A percentile compares a stretch with the other conserved stretches of the same genome.
These are phyloP conservation scores for Sordariomycetes sp. DNA, from an alignment of 2,329 filamentous ascomycete species.

Conservation along the genomic window DNA sequence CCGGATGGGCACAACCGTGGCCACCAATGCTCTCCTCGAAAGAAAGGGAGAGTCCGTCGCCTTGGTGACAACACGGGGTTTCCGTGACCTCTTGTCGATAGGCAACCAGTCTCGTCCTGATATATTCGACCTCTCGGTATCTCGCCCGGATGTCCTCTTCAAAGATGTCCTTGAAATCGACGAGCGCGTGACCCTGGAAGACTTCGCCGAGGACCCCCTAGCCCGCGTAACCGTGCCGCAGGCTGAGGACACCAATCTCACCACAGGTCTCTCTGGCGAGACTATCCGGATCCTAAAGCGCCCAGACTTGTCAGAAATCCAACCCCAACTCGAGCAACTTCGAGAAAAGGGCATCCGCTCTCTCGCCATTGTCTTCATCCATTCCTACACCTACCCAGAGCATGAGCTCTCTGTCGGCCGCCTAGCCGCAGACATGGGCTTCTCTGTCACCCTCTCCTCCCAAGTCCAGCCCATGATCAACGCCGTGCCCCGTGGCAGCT, in stretches of 20 bases:
- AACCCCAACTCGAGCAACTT: constrained; percentile 44
- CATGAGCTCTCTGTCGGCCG: constrained; percentile 34
- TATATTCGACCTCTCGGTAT: constrained; percentile 63
- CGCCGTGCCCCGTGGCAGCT: constrained; percentile 63
- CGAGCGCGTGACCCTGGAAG: constrained; percentile 63
- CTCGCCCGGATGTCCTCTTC: constrained; percentile 58
- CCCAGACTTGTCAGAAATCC: constrained; percentile 43
- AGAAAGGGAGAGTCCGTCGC: constrained; percentile 63
- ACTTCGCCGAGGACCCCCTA: constrained; percentile 16
- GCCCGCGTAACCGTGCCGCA: too few relatives aligned
- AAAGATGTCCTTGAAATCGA: constrained; percentile 63
- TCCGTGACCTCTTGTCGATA: constrained; percentile 61
- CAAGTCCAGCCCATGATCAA: constrained; percentile 59
- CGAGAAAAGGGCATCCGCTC: constrained; percentile 46
- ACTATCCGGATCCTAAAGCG: constrained; percentile 53
- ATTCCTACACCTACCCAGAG: constrained; percentile 54
- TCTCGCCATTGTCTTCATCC: constrained; percentile 55
- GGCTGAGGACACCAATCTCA: too few relatives aligned
- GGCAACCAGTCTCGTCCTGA: constrained; percentile 64
- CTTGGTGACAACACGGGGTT: constrained; percentile 61
- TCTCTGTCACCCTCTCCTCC: background rate
- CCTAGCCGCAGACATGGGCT: constrained; percentile 27
- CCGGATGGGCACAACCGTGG: constrained; percentile 73
- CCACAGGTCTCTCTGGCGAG: constrained; percentile 51
- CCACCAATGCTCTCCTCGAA: constrained; percentile 67